Evolutionary conservation across 1,284 basidiomycete species (phyloP), one percentile per base, ranked within the genome.

Genomic region (Ustilago vetiveriae): DNA sequence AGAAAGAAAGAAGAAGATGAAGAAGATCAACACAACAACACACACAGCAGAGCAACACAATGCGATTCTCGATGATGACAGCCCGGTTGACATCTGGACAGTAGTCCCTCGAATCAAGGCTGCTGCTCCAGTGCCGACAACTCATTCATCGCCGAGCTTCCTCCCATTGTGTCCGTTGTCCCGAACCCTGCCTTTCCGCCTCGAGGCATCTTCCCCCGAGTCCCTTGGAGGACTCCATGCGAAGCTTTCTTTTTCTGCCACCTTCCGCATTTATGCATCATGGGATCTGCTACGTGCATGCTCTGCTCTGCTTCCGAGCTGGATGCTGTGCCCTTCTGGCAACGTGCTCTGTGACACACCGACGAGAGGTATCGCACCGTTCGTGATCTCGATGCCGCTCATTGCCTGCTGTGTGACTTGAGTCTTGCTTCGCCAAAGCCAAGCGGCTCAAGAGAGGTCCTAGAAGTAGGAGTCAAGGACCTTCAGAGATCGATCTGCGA

Each of bases 201-300:
- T 24, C 37, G 27, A n/a, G n/a, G n/a, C 27, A 29, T 13, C 27
- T 29, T 13, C 7, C 27, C n/a, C n/a, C n/a, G n/a, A n/a, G n/a
- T n/a, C n/a, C n/a, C n/a, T n/a, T n/a, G n/a, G n/a, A n/a, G n/a
- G n/a, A n/a, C n/a, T n/a, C n/a, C n/a, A n/a, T n/a, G n/a, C n/a
- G n/a, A n/a, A n/a, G n/a, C n/a, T n/a, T n/a, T 41, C 30, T 49
- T 39, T 48, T 27, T 21, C n/a, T 40, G 24, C 32, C 40, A 33
- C 10, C 23, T 19, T 53, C 35, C 50, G 27, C 41, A 38, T 38
- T 23, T 24, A 30, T 39, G 50, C 50, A 52, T 38, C 29, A 43
- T 32, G 29, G 35, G 43, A 53, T 53, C 41, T 53, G 50, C 41
- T 39, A 30, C 35, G 27, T 39, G 50, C 50, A 53, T 44, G 35